Evolutionary conservation across 345 rosid species (phyloP).

Genomic region (Corchorus capsularis): DNA sequence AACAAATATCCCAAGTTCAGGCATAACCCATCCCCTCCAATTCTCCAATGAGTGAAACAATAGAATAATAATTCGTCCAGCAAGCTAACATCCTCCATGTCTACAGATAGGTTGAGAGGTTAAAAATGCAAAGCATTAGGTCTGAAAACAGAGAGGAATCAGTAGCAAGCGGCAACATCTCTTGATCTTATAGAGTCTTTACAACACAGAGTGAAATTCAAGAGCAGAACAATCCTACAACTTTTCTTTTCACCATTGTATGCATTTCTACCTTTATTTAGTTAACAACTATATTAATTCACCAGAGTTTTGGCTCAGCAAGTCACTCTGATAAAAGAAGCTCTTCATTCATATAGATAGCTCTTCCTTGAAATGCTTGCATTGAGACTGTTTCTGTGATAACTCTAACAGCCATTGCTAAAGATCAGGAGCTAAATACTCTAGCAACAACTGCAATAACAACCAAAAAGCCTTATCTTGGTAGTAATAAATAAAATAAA

Average conservation of each 20-base stretch:
- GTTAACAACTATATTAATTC: too few relatives aligned
- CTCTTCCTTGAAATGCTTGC: constrained; percentile 84
- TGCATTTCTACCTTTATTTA: too few relatives aligned
- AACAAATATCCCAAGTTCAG: background rate
- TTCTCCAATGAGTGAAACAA: background rate
- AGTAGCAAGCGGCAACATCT: too few relatives aligned
- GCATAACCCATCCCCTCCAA: background rate
- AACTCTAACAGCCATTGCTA: constrained; percentile 77
- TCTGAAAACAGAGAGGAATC: too few relatives aligned
- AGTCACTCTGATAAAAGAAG: too few relatives aligned
- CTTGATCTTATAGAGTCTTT: too few relatives aligned
- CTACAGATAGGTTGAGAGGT: background rate
- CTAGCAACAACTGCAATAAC: constrained; percentile 72
- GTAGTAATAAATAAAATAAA: background rate
- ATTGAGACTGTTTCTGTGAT: constrained; percentile 86
- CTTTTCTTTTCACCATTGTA: too few relatives aligned
- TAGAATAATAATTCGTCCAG: background rate
- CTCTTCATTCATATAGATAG: constrained; percentile 61
- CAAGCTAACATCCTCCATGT: constrained; percentile 3
- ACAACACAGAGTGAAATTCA: too few relatives aligned
- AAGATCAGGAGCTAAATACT: constrained; percentile 82
- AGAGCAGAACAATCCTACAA: too few relatives aligned
- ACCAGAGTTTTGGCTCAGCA: too few relatives aligned
- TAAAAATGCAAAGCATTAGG: background rate
- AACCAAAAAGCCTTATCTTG: background rate